Evolutionary conservation across 345 rosid genomes (phyloP).

Genomic region (Pugionium cornutum): DNA sequence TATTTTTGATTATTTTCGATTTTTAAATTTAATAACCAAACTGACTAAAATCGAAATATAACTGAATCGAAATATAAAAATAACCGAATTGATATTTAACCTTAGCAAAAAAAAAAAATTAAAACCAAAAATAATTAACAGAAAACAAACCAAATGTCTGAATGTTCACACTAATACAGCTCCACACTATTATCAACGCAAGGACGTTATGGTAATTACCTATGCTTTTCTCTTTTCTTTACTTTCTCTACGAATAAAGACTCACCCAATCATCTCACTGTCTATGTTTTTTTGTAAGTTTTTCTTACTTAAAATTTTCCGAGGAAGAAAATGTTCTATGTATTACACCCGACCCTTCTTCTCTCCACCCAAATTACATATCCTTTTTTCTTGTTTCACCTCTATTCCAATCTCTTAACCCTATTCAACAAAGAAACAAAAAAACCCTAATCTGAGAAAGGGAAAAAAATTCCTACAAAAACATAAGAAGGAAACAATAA

Average conservation of each 20-base stretch:
- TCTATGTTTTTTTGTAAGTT: background rate
- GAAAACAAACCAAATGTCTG: too few relatives aligned
- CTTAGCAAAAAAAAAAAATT: too few relatives aligned
- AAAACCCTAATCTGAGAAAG: conserved; percentile 26
- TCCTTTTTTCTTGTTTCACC: conserved; percentile 6
- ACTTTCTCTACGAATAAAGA: background rate
- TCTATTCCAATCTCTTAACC: conserved; percentile 31
- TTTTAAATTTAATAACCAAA: too few relatives aligned
- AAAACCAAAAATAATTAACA: too few relatives aligned
- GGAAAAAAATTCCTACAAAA: conserved; percentile 31
- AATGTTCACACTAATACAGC: conserved; percentile 34
- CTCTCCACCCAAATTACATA: conserved; percentile 20
- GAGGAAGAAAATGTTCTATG: conserved; percentile 28
- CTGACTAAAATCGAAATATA: too few relatives aligned
- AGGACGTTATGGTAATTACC: conserved; percentile 66
- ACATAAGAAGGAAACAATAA: background rate
- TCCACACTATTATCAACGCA: conserved; percentile 80
- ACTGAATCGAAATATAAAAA: too few relatives aligned
- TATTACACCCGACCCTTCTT: conserved; percentile 17
- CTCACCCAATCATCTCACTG: background rate
- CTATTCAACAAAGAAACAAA: conserved; percentile 23
- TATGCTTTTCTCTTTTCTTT: background rate
- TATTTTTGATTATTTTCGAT: too few relatives aligned
- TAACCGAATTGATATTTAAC: too few relatives aligned
- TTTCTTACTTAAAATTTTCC: background rate